Conservation (phyloP, 495 filamentous ascomycete species). For the Entonaema liquescens region DNA sequence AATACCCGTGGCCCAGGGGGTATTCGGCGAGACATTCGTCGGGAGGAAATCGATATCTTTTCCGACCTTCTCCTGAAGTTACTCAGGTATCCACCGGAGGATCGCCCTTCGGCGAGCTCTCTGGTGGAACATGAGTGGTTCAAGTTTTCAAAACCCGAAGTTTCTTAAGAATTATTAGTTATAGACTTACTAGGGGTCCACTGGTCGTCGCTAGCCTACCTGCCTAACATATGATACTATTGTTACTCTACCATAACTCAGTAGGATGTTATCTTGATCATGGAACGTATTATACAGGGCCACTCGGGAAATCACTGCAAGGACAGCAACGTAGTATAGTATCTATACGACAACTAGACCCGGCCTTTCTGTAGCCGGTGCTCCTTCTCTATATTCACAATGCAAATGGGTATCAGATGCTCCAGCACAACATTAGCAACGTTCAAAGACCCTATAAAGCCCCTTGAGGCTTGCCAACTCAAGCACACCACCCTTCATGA, state of each 20-base stretch:
- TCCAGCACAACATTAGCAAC: slow-evolving; percentile 67
- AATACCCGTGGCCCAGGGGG: background rate
- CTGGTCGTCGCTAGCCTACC: too few species aligned
- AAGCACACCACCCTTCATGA: slow-evolving; percentile 77
- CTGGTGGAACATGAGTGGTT: slow-evolving; percentile 32
- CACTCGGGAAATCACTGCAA: too few species aligned
- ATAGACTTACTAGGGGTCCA: too few species aligned
- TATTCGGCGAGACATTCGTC: slow-evolving; percentile 17
- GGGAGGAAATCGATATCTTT: slow-evolving; percentile 32
- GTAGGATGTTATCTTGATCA: too few species aligned
- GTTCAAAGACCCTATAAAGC: slow-evolving; percentile 95
- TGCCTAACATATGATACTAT: too few species aligned
- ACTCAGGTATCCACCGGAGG: slow-evolving; percentile 27
- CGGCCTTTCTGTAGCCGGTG: slow-evolving; percentile 4
- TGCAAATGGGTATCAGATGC: slow-evolving; percentile 24
- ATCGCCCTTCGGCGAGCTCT: slow-evolving; percentile 13
- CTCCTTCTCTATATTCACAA: slow-evolving; percentile 7
- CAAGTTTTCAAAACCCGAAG: background rate
- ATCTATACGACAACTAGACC: background rate
- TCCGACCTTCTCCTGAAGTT: slow-evolving; percentile 30
- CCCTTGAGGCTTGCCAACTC: slow-evolving; percentile 96
- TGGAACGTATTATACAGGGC: too few species aligned
- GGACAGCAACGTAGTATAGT: background rate
- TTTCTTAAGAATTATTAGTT: background rate
- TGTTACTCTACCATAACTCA: too few species aligned